Base-by-base conservation (phyloP, 352 stramenopile species). In the Pythium aristosporum region DNA sequence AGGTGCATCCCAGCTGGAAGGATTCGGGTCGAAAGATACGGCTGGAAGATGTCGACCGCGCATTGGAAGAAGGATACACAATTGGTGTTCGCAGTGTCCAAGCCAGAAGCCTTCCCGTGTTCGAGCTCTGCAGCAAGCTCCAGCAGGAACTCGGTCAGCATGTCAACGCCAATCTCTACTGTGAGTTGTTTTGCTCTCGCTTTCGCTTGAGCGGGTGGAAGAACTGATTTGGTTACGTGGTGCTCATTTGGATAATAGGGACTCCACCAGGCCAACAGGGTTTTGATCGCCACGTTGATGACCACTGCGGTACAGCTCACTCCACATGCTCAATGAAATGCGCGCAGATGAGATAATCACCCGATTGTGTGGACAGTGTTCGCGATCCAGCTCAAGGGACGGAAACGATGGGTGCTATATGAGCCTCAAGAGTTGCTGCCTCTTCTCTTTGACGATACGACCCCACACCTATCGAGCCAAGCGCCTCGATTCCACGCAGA, bases 151-250 rank as follows among this genome's bases (percentile, higher is more conserved):
- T 78, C 12, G 36, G 57, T 20, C 72, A 78, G 34, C 66, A 78
- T 36, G 68, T 72, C 42, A 78, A 78, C 51, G 68, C 71, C 1
- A 78, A 76, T 39, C 60, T 78, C 2, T 78, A 78, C 48, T 78
- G 72, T 78, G 21, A 36, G 53, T 60, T 34, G 32, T 12, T 47
- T 11, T 16, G 25, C 2, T 21, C 16, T 30, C 25, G 5, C 25
- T 30, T 2, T 30, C 1, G 25, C 25, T 5, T 30, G 1, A 1
- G 41, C 25, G 49, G 8, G 13, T 3, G 4, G 25, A 28, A 30
- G 18, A 56, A 28, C 7, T 43, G 32, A 54, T 4, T 32, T 30
- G 39, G 9, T 54, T 11, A 21, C n/a, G 34, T 13, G 16, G 18
- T 28, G 32, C 25, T 18, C 42, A 16, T 16, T 18, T 30, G 25